phyloP scores from a whole-genome alignment of 371 early-diverging fungal species.

The Choanephora cucurbitarum region DNA sequence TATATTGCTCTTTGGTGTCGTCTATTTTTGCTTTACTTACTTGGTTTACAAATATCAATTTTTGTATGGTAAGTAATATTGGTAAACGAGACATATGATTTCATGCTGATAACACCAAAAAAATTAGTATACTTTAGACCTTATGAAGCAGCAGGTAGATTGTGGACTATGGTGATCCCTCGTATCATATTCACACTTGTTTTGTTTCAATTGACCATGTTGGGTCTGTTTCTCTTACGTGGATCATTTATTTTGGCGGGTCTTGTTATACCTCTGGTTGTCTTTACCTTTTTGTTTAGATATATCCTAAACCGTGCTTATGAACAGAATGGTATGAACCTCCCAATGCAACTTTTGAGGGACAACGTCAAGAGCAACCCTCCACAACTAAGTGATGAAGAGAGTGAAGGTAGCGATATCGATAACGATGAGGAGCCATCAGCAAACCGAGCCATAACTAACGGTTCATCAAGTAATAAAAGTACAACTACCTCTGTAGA shows the following conservation, averaged over 20 bases:
- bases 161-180: constrained; percentile 79
- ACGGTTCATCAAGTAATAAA: too few relatives aligned
- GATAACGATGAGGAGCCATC: background rate
- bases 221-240: constrained; percentile 70
- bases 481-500: background rate
- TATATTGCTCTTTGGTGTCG: constrained; percentile 74
- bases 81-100: background rate
- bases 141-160: constrained; percentile 81
- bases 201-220: constrained; percentile 85
- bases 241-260: constrained; percentile 34
- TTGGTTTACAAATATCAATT: constrained; percentile 86
- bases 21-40: constrained; percentile 79
- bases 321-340: constrained; percentile 41
- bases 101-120: background rate
- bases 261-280: constrained; percentile 47
- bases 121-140: constrained; percentile 73
- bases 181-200: constrained; percentile 78
- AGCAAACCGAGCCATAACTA: too few relatives aligned
- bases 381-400: background rate
- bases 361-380: constrained; percentile 28
- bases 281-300: constrained; percentile 54
- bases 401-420: constrained; percentile 3
- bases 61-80: constrained; percentile 60
- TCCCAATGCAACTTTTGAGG: constrained; percentile 40
- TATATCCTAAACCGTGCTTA: constrained; percentile 51